Percentiles rank a stretch among this genome's conserved stretches.
These are phyloP conservation scores for Eucalyptus dawsonii DNA, from an alignment of 345 rosid species.

Conservation along the genomic window DNA sequence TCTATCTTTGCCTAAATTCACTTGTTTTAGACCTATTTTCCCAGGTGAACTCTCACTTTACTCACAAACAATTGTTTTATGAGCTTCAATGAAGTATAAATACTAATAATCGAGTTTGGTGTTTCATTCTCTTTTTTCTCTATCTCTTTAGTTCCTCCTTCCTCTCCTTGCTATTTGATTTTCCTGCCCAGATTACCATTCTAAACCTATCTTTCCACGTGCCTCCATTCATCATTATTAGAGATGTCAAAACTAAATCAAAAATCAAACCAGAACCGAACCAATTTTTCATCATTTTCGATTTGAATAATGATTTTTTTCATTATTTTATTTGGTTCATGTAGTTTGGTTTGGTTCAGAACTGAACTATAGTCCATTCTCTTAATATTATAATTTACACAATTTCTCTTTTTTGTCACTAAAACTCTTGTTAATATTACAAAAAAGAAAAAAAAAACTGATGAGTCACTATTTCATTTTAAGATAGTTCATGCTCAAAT, in stretches of 20 bases:
- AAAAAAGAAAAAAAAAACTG: too few relatives aligned
- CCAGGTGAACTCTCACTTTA: not conserved
- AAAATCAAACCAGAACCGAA: not conserved
- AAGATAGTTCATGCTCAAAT: not conserved
- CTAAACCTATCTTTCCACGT: not conserved
- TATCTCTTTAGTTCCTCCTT: not conserved
- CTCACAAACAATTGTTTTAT: not conserved
- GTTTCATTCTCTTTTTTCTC: not conserved
- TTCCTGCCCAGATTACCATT: not conserved
- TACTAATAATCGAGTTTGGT: not conserved
- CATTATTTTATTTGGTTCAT: rapidly evolving
- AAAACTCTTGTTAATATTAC: not conserved
- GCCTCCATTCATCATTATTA: not conserved
- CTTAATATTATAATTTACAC: not conserved
- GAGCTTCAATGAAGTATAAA: not conserved
- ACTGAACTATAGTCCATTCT: not conserved
- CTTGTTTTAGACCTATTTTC: not conserved
- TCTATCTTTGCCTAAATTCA: not conserved
- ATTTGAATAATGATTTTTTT: too few relatives aligned
- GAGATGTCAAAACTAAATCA: not conserved
- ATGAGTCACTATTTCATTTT: not conserved
- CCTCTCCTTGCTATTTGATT: not conserved
- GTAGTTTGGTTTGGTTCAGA: too few relatives aligned
- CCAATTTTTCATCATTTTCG: not conserved
- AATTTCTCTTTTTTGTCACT: not conserved